Conservation (phyloP, 2,329 filamentous ascomycete species). For the Hymenoscyphus linearis region DNA sequence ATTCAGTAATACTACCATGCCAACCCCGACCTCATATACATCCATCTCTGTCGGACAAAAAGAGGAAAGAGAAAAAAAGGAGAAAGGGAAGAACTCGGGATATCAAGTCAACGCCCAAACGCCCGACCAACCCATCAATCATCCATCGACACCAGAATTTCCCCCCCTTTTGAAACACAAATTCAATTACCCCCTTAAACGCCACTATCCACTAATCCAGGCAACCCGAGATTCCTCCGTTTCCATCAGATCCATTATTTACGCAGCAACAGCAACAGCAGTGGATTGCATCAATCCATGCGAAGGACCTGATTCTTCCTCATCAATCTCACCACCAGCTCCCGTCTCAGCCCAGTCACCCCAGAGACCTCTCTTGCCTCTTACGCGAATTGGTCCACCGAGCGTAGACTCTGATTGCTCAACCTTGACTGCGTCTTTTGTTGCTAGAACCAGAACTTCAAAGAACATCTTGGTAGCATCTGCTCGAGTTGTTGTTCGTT, state of each 20-base stretch:
- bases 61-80: no score
- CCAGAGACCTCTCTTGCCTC: constrained; percentile 94
- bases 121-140: background rate
- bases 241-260: background rate
- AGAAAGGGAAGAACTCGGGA: constrained; percentile 1
- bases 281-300: constrained; percentile 16
- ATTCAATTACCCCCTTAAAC: background rate
- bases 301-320: constrained; percentile 23
- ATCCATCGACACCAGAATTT: background rate
- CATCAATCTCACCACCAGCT: constrained; percentile 53
- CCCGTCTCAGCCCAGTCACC: constrained; percentile 87
- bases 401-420: constrained; percentile 72
- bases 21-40: no score
- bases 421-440: constrained; percentile 96
- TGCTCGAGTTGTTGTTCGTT: constrained; percentile 71
- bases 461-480: constrained; percentile 99
- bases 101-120: constrained; percentile 6
- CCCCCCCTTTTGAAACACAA: background rate
- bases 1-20: no score
- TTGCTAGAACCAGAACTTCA: constrained; percentile 89
- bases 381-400: constrained; percentile 74
- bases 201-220: constrained; percentile 6
- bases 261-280: constrained; percentile 23
- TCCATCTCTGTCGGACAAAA: no score
- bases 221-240: background rate